Base-by-base conservation (phyloP, 2,329 filamentous ascomycete genomes). In the Monosporascus sp. region DNA sequence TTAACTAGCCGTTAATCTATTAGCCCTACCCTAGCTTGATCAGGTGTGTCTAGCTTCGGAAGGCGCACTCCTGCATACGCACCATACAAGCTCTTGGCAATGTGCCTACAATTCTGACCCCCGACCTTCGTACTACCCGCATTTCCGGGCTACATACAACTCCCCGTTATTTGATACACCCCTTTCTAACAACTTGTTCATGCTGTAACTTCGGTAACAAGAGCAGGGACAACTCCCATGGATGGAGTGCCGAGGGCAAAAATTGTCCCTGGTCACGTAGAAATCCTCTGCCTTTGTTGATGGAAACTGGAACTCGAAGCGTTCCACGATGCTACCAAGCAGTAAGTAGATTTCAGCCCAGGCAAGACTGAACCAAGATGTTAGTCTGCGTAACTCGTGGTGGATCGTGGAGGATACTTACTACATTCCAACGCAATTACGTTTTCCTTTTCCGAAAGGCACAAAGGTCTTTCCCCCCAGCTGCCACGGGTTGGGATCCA, bases 381-480 rank as follows among this genome's bases (percentile, higher is more conserved):
- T 51, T 47, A 59, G 50, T 52, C 49, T 48, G 44, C 35, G 41
- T 51, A 38, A 43, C 22, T 51, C 44, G 43, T 49, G 11, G 40
- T 40, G 41, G 49, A 31, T 50, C 47, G 44, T 40, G 46, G 49
- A 37, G 41, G 44, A 41, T 28, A 63, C 63, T 53, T 60, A 67
- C 61, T 65, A 51, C 60, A 67, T 65, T 43, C 63, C 63, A 26
- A 65, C 15, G 31, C 62, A 67, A 35, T 50, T 64, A 7, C 63
- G 51, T 45, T 53, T 58, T 28, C 61, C 63, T 38, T 56, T 52
- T 5, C 54, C 57, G 48, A 66, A 65, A 8, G 64, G 64, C 15
- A 59, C 60, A 52, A 57, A 65, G 3, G 52, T 55, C 57, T 60
- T 65, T 7, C 64, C 55, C 9, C 51, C 46, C 48, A 48, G 49